Base-by-base conservation (phyloP, 164 flowering plant genomes). In the Berberis vulgaris region DNA sequence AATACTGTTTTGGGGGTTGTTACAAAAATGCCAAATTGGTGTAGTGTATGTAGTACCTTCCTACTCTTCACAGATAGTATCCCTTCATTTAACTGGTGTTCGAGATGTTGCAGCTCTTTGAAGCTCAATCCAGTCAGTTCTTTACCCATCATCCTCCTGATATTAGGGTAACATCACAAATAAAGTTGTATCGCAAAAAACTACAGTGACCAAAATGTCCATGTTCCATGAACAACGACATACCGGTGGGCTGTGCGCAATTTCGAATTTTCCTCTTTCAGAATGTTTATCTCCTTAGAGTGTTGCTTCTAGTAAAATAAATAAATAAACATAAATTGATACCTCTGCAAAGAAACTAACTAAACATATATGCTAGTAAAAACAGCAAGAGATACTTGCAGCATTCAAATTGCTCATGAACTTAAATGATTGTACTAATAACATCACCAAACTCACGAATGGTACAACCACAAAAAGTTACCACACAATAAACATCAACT, bases 31-130 rank as follows among this genome's bases (percentile, higher is more conserved):
- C 0, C 11, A 8, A 8, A 50, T 50, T 50, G 8, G 2, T 10
- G 4, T 47, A 52, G 60, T 39, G 41, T 55, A 40, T 13, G 38
- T 42, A 59, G 41, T 54, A 90, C 97, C 95, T 90, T 90, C 58
- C 74, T 83, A 59, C 83, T 83, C 79, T 82, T 86, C 45, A 87
- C 86, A 43, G 78, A 79, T 50, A 74, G 59, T 26, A 86, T 65
- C 59, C 87, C 85, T 72, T 82, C 87, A 71, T 70, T 83, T 71
- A 90, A 69, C 62, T 87, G 92, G 64, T 83, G 78, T 68, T 90
- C 97, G 26, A 90, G 80, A 47, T 73, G 74, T 54, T 80, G 90
- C 73, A 90, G 62, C n/a, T 90, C 97, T 66, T 82, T 82, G 45
- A 83, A 64, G 73, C 83, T 71, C 81, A 87, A 60, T 47, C 84